Evolutionary conservation across 306 rosid species (phyloP), one percentile per base, ranked within the genome.

Genomic region (Dryas octopetala): DNA sequence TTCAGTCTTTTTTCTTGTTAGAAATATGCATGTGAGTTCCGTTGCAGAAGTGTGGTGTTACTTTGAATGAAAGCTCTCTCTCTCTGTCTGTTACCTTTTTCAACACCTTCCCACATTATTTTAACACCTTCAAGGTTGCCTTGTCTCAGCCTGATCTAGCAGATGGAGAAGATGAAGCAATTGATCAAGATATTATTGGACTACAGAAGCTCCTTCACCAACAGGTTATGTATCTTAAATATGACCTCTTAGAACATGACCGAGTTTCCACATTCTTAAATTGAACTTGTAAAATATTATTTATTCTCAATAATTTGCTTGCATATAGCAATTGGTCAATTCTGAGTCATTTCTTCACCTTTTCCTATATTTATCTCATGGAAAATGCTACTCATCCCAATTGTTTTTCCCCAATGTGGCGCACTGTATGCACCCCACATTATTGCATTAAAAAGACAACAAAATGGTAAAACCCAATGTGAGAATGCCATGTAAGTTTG

Each of bases 121-220:
- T 38, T 38, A 63, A 52, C 43, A 26, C 17, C 41, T 43, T 32
- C 46, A 64, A 78, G 82, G 71, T 58, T 81, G 70, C 79, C 70
- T 85, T 85, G 52, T 85, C 50, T 71, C 81, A 93, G 98, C 98
- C 98, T 63, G 89, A 82, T 81, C 94, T 93, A 40, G 81, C 89
- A 71, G 96, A 90, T 68, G 90, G 92, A 81, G 98, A 86, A 19
- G 85, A 83, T 76, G 92, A 87, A 74, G 74, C 85, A 75, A 73
- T 93, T 79, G 72, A 81, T 85, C 87, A 74, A 80, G 92, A 89
- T 57, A 83, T 93, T 77, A 76, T 86, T 83, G 85, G 86, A 69
- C 77, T 91, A 45, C 89, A 89, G 84, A 93, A 78, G 80, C 84
- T 74, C 69, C 84, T 82, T 71, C 71, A 57, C 81, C 84, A 84